Percentiles rank a stretch among this genome's conserved stretches.
phyloP scores from a whole-genome alignment of 495 filamentous ascomycete species.

The Aspergillus hancockii region DNA sequence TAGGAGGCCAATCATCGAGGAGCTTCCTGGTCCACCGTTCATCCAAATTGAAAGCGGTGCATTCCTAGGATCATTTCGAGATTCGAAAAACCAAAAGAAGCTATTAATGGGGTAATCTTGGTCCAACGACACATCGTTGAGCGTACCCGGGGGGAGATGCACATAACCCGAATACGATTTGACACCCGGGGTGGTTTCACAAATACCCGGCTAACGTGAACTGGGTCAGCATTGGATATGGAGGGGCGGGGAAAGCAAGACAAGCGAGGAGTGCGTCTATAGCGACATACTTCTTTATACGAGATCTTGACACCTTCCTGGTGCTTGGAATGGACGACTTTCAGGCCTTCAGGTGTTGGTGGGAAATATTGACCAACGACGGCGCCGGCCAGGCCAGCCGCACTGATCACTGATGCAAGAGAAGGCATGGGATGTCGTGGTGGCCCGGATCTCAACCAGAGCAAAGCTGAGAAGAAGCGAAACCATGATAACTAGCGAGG shows the following conservation, averaged over 20 bases:
- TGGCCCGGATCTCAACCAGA: background rate
- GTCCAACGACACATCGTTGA: constrained; percentile 45
- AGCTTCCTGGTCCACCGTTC: constrained; percentile 51
- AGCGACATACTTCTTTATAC: constrained; percentile 58
- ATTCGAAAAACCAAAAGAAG: constrained; percentile 74
- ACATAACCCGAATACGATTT: constrained; percentile 42
- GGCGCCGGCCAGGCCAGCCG: constrained; percentile 19
- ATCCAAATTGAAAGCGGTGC: background rate
- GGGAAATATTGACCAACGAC: constrained; percentile 55
- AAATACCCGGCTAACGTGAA: constrained; percentile 46
- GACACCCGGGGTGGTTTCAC: constrained; percentile 53
- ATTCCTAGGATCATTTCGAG: constrained; percentile 14
- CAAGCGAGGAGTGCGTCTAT: background rate
- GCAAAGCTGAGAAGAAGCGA: background rate
- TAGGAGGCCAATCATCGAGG: constrained; percentile 61
- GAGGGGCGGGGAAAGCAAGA: background rate
- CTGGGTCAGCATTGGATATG: background rate
- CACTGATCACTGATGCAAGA: constrained; percentile 9
- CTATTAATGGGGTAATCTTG: constrained; percentile 64
- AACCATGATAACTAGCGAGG: background rate
- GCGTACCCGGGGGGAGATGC: constrained; percentile 48
- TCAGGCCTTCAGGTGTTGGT: constrained; percentile 52
- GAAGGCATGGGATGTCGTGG: constrained; percentile 10
- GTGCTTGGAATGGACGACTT: constrained; percentile 56
- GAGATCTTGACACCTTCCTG: constrained; percentile 60